Evolutionary conservation across 768 basidiomycete genomes (phyloP).

Genomic region (Cystoderma amianthinum): DNA sequence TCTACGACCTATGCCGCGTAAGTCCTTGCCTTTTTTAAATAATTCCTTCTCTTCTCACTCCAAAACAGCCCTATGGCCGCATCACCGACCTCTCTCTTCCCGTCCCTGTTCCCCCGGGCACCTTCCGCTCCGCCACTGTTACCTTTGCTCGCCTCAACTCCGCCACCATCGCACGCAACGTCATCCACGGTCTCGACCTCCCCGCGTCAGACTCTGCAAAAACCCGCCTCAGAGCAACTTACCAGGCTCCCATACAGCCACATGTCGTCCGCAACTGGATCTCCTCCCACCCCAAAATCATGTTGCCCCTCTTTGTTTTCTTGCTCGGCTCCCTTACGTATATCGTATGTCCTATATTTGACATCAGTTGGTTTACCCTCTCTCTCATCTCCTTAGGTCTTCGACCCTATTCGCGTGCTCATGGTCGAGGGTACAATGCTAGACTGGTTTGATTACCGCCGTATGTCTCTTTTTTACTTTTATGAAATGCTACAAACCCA

Average conservation of each 20-base stretch:
- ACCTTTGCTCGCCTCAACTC: slow-evolving; percentile 56
- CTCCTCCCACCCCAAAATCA: slow-evolving; percentile 78
- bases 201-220: slow-evolving; percentile 13
- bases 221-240: slow-evolving; percentile 44
- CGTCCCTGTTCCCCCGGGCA: slow-evolving; percentile 54
- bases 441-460: slow-evolving; percentile 77
- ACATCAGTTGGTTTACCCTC: neutral
- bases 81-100: slow-evolving; percentile 64
- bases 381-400: slow-evolving; percentile 56
- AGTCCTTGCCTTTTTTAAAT: neutral
- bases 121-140: slow-evolving; percentile 58
- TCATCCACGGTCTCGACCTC: slow-evolving; percentile 55
- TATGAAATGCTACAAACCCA: neutral
- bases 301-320: slow-evolving; percentile 76
- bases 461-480: slow-evolving; percentile 26
- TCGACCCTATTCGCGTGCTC: slow-evolving; percentile 84
- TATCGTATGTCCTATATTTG: slow-evolving; percentile 48
- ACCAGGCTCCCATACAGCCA: slow-evolving; percentile 57
- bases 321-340: slow-evolving; percentile 88
- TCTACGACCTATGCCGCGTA: slow-evolving; percentile 78
- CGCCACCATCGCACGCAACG: slow-evolving; percentile 80
- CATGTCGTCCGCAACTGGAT: slow-evolving; percentile 76
- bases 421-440: slow-evolving; percentile 79
- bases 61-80: slow-evolving; percentile 62
- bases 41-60: slow-evolving; percentile 4